A percentile compares a stretch with the other conserved stretches of the same genome.
Conservation (phyloP, 2,329 filamentous ascomycete species). For the Aspergillus texensis region DNA sequence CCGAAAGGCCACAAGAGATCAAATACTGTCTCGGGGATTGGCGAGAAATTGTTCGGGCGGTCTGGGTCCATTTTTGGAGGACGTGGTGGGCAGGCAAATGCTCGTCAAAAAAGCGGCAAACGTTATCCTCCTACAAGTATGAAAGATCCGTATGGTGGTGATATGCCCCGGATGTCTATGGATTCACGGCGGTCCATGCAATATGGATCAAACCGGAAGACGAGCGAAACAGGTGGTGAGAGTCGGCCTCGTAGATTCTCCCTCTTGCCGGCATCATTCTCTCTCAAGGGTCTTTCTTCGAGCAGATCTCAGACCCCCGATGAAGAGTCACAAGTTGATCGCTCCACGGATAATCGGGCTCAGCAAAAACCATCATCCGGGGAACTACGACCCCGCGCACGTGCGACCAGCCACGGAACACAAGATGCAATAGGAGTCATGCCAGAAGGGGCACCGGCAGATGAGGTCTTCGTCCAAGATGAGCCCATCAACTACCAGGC, state of each 20-base stretch:
- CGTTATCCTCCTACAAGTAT: constrained; percentile 92
- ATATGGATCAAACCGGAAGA: constrained; percentile 69
- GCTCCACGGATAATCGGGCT: constrained; percentile 26
- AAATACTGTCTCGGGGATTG: constrained; percentile 77
- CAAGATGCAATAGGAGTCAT: constrained; percentile 34
- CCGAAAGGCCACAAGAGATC: constrained; percentile 65
- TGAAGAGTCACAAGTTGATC: constrained; percentile 46
- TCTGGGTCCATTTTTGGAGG: constrained; percentile 80
- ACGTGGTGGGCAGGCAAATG: constrained; percentile 37
- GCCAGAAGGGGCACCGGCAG: constrained; percentile 30
- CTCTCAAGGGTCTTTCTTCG: constrained; percentile 66
- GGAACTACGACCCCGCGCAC: constrained; percentile 29
- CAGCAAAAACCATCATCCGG: constrained; percentile 42
- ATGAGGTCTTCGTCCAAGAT: constrained; percentile 26
- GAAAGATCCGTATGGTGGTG: constrained; percentile 68
- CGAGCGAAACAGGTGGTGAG: constrained; percentile 65
- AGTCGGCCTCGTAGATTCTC: constrained; percentile 71
- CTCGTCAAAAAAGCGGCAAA: constrained; percentile 57
- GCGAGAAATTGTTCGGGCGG: constrained; percentile 82
- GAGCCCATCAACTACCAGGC: constrained; percentile 42
- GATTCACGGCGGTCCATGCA: constrained; percentile 76
- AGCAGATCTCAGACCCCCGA: constrained; percentile 53
- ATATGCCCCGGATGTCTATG: constrained; percentile 65
- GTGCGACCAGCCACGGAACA: constrained; percentile 36
- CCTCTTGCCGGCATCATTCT: constrained; percentile 66